Conservation (phyloP, 371 early-diverging fungal genomes). For the Zancudomyces culisetae region DNA sequence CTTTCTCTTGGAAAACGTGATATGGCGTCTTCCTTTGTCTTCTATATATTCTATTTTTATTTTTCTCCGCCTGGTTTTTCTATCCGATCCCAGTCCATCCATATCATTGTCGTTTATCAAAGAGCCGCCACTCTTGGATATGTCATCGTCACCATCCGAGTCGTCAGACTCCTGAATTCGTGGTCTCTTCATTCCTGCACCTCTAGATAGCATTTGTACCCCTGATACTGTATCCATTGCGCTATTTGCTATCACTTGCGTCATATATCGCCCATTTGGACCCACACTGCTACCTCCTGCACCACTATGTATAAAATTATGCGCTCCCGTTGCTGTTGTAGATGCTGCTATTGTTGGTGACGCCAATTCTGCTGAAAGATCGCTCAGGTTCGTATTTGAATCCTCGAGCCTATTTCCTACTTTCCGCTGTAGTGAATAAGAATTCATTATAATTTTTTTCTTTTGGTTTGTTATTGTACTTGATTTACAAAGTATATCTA, state of each 20-base stretch:
- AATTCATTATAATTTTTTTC: not conserved
- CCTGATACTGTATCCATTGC: not conserved
- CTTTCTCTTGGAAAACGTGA: constrained; percentile 96
- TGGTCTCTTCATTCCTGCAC: not conserved
- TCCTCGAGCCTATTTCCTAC: not conserved
- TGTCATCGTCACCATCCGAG: not conserved
- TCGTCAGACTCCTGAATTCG: not conserved
- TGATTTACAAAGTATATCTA: too few species aligned
- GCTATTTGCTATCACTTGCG: constrained; percentile 1
- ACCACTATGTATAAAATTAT: too few species aligned
- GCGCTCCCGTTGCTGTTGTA: too few species aligned
- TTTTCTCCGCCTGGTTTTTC: constrained; percentile 72
- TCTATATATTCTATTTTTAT: constrained; percentile 95
- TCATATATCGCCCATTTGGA: not conserved
- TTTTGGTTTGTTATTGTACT: too few species aligned
- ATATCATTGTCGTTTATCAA: constrained; percentile 14
- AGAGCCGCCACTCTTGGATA: constrained; percentile 4
- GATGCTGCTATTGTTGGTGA: too few species aligned
- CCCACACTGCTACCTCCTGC: not conserved
- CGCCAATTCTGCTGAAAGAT: too few species aligned
- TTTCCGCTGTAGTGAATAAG: not conserved
- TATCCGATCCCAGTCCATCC: constrained; percentile 17
- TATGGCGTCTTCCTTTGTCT: constrained; percentile 86
- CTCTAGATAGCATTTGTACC: not conserved
- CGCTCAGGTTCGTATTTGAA: not conserved